Evolutionary conservation across 2,329 filamentous ascomycete genomes (phyloP).

Genomic region (Leptographium radiaticola): DNA sequence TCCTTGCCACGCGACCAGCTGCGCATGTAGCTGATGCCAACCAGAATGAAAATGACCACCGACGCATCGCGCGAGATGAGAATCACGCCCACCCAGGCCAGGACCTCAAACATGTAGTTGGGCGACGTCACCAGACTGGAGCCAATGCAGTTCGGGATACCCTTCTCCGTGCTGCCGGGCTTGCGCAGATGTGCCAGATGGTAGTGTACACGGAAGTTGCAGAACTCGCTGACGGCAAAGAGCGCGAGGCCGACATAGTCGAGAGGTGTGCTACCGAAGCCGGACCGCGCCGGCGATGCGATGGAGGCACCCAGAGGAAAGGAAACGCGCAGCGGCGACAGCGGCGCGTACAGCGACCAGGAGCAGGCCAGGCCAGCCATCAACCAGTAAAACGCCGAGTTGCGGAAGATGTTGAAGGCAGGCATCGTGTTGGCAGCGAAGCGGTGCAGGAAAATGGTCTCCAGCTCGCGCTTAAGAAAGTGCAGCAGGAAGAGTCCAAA

Average conservation of each 20-base stretch:
- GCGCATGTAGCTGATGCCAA: constrained; percentile 69
- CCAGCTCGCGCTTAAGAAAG: constrained; percentile 89
- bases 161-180: constrained; percentile 69
- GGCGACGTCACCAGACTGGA: constrained; percentile 86
- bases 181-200: constrained; percentile 67
- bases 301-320: background rate
- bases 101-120: constrained; percentile 89
- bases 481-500: constrained; percentile 66
- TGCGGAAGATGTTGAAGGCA: constrained; percentile 79
- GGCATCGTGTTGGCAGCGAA: constrained; percentile 96
- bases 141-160: constrained; percentile 75
- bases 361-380: constrained; percentile 70
- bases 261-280: constrained; percentile 22
- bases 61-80: constrained; percentile 68
- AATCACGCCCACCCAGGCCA: constrained; percentile 76
- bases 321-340: constrained; percentile 39
- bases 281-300: constrained; percentile 10
- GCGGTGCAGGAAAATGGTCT: constrained; percentile 88
- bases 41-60: constrained; percentile 60
- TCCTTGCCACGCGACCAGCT: constrained; percentile 89
- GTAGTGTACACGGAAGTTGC: constrained; percentile 69
- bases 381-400: constrained; percentile 89
- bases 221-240: constrained; percentile 65
- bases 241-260: constrained; percentile 58
- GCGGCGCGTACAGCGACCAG: constrained; percentile 73